Percentiles rank a stretch among this genome's conserved stretches.
phyloP scores from a whole-genome alignment of 306 rosid genomes.

The Pyrus pyrifolia region DNA sequence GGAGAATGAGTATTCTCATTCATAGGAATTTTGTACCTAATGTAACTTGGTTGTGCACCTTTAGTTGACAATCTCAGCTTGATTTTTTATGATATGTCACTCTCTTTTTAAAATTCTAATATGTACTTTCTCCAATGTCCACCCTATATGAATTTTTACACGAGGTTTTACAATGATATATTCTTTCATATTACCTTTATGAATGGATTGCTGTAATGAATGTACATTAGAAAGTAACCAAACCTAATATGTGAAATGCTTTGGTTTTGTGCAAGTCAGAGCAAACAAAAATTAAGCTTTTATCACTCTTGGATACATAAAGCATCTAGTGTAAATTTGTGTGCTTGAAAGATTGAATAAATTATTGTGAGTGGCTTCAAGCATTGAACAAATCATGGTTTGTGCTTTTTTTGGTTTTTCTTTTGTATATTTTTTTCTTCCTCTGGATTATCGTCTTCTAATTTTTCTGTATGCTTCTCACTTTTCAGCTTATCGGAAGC shows the following conservation, averaged over 20 bases:
- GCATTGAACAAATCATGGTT: background rate
- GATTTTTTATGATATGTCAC: background rate
- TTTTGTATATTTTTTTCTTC: background rate
- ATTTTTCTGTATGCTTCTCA: constrained; percentile 2
- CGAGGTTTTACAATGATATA: background rate
- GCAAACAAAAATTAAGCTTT: background rate
- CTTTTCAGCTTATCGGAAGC: constrained; percentile 90
- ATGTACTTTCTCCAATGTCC: background rate
- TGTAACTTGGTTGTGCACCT: background rate
- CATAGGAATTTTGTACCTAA: background rate
- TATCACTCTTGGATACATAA: background rate
- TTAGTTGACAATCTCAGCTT: background rate
- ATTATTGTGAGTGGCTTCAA: background rate
- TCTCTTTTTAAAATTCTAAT: background rate
- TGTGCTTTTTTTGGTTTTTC: background rate
- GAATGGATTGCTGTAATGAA: background rate
- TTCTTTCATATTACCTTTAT: background rate
- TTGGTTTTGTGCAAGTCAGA: background rate
- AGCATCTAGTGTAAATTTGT: background rate
- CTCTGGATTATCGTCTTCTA: background rate
- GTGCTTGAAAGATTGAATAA: background rate
- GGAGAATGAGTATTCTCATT: background rate
- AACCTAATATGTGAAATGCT: background rate
- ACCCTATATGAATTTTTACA: background rate
- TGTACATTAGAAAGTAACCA: background rate